phyloP scores from a whole-genome alignment of 495 filamentous ascomycete genomes.

The Neurospora sp. region DNA sequence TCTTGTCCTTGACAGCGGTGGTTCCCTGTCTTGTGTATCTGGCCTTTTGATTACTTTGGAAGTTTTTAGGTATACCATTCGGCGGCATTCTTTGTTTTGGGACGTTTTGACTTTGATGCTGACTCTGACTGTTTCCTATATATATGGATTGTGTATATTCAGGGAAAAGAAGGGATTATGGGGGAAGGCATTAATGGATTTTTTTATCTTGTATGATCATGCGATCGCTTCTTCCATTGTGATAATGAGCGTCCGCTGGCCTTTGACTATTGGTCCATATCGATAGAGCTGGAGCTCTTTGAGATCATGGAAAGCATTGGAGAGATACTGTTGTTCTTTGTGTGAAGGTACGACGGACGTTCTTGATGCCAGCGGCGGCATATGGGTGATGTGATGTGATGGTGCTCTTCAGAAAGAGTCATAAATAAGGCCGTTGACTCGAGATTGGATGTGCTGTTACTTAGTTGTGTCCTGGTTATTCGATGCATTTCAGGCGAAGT shows the following conservation, averaged over 20 bases:
- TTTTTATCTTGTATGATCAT: background rate
- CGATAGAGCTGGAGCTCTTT: too few relatives aligned
- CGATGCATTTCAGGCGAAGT: background rate
- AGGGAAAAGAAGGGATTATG: background rate
- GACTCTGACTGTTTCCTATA: background rate
- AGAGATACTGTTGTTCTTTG: too few relatives aligned
- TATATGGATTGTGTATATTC: background rate
- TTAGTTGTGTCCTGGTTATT: background rate
- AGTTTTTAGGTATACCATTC: background rate
- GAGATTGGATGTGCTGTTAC: too few relatives aligned
- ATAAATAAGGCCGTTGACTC: too few relatives aligned
- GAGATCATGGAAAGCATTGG: too few relatives aligned
- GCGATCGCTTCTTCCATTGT: background rate
- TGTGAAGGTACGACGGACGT: too few relatives aligned
- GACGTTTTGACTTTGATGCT: background rate
- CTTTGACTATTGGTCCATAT: too few relatives aligned
- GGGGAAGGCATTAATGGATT: background rate
- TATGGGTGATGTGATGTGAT: too few relatives aligned
- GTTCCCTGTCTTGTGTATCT: background rate
- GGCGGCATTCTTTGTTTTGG: background rate
- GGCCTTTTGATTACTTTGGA: background rate
- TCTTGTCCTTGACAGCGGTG: background rate
- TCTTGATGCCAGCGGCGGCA: too few relatives aligned
- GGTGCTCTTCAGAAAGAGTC: too few relatives aligned
- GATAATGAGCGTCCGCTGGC: too few relatives aligned